Evolutionary conservation across 202 grass and related monocot species (phyloP).

Genomic region (Brachypodium distachyon): DNA sequence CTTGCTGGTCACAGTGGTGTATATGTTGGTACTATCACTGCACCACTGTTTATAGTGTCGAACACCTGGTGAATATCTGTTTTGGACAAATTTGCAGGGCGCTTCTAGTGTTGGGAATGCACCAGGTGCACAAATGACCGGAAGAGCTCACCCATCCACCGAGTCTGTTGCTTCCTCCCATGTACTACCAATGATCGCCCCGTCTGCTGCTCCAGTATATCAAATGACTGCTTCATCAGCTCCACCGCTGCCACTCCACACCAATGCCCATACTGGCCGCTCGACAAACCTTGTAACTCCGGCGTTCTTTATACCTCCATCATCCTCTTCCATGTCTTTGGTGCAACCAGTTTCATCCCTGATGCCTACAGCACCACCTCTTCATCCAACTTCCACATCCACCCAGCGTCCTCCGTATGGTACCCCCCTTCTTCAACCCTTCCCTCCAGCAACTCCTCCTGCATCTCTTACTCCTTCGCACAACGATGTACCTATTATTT

Average conservation of each 20-base stretch:
- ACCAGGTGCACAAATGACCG: constrained; percentile 28
- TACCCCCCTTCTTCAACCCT: constrained; percentile 63
- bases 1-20: background rate
- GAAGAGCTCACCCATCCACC: constrained; percentile 17
- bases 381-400: constrained; percentile 30
- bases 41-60: background rate
- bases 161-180: constrained; percentile 33
- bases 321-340: constrained; percentile 37
- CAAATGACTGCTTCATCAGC: constrained; percentile 43
- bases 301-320: constrained; percentile 50
- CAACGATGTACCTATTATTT: constrained; percentile 41
- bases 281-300: constrained; percentile 61
- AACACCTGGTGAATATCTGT: background rate
- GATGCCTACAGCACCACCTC: constrained; percentile 37
- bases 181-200: constrained; percentile 12
- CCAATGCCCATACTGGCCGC: constrained; percentile 5
- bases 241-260: constrained; percentile 36
- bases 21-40: background rate
- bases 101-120: constrained; percentile 40
- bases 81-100: constrained; percentile 28
- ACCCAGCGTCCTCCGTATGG: constrained; percentile 40
- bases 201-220: constrained; percentile 31
- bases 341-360: constrained; percentile 24
- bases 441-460: constrained; percentile 63
- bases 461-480: constrained; percentile 51